Conservation (phyloP, 192 early-diverging fungal genomes). For the Thoreauomyces humboldtii region DNA sequence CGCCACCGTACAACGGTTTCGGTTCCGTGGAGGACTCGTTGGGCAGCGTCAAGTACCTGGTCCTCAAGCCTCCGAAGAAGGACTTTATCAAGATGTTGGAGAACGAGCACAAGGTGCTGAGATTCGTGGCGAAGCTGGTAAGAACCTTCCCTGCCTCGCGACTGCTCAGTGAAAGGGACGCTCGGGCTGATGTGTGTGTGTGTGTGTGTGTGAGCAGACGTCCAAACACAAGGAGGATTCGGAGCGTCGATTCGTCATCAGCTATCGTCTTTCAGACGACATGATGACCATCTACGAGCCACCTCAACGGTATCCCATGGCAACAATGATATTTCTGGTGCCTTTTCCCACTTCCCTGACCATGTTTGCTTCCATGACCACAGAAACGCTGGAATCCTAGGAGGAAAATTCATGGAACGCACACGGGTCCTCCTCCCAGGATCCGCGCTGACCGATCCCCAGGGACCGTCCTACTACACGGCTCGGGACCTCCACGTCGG, state of each 20-base stretch:
- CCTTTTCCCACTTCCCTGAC: not conserved
- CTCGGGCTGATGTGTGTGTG: too few species aligned
- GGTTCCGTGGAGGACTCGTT: slow-evolving; percentile 62
- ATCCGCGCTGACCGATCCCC: slow-evolving; percentile 33
- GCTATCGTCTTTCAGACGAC: slow-evolving; percentile 59
- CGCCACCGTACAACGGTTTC: slow-evolving; percentile 64
- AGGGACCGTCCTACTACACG: slow-evolving; percentile 53
- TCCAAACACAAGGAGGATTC: slow-evolving; percentile 62
- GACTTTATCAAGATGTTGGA: slow-evolving; percentile 67
- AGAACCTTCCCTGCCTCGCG: too few species aligned
- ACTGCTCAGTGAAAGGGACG: too few species aligned
- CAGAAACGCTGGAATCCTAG: slow-evolving; percentile 59
- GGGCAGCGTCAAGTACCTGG: slow-evolving; percentile 55
- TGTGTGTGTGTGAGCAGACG: slow-evolving; percentile 30
- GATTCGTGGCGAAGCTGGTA: slow-evolving; percentile 63
- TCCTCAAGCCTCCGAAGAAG: slow-evolving; percentile 63
- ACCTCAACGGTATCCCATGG: slow-evolving; percentile 45
- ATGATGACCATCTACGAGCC: slow-evolving; percentile 68
- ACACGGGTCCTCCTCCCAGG: slow-evolving; percentile 57
- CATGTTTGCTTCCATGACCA: not conserved
- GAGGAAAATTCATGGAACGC: slow-evolving; percentile 65
- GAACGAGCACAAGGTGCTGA: slow-evolving; percentile 59
- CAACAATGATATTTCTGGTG: not conserved
- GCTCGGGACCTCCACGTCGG: slow-evolving; percentile 52
- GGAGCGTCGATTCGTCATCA: slow-evolving; percentile 58